These are phyloP conservation scores for Laguncularia racemosa DNA, from an alignment of 345 rosid genomes.

Conservation along the genomic window DNA sequence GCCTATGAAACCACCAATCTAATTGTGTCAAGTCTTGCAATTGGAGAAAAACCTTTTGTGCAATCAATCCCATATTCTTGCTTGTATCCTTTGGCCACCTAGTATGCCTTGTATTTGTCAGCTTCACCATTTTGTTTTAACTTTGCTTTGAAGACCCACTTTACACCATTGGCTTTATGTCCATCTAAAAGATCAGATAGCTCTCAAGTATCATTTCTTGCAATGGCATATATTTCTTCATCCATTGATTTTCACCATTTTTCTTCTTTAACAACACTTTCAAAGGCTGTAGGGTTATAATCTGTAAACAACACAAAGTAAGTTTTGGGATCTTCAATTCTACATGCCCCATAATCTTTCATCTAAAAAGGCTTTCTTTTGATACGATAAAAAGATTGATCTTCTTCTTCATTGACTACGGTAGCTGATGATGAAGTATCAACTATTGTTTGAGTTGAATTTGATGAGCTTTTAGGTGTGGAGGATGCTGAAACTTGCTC, in stretches of 20 bases:
- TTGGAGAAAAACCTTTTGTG: neutral
- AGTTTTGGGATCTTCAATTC: neutral
- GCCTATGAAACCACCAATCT: too few species aligned
- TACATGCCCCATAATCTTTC: neutral
- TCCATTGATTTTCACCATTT: neutral
- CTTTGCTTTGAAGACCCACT: constrained; percentile 1
- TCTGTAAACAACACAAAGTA: constrained; percentile 1
- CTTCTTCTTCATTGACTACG: too few species aligned
- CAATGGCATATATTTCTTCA: neutral
- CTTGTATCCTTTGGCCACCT: neutral
- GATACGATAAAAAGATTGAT: too few species aligned
- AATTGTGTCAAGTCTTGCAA: too few species aligned
- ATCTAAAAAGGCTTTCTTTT: too few species aligned
- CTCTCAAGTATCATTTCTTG: neutral
- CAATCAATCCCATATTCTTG: neutral
- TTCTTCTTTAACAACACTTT: neutral
- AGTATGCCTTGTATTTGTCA: neutral
- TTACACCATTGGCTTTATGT: neutral
- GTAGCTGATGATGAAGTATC: too few species aligned
- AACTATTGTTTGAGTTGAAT: too few species aligned
- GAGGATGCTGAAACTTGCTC: neutral
- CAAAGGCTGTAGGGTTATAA: neutral
- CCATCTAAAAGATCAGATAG: neutral
- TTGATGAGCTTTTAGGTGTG: too few species aligned
- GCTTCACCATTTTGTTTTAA: neutral